Conservation (phyloP, 352 stramenopile species). For the Phytophthora aleatoria region DNA sequence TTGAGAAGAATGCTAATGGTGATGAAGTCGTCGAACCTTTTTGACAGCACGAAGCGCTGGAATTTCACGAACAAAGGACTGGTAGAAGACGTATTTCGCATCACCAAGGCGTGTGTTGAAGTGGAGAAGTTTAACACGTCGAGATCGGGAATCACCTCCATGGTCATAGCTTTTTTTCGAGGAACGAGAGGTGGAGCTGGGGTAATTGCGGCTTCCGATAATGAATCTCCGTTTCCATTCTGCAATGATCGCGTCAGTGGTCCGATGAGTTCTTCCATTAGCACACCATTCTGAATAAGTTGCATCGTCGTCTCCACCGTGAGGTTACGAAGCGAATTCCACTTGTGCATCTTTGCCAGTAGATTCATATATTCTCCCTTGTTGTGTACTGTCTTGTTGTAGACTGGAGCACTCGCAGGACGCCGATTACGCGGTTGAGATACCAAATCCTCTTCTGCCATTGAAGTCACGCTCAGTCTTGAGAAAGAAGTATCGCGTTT, state of each 20-base stretch:
- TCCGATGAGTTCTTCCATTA: conserved; percentile 53
- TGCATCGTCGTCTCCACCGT: conserved; percentile 70
- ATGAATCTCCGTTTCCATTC: conserved; percentile 3
- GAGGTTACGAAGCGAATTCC: conserved; percentile 58
- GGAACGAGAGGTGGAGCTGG: background rate
- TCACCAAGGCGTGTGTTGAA: conserved; percentile 36
- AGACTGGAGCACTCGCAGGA: conserved; percentile 21
- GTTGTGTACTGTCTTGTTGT: conserved; percentile 26
- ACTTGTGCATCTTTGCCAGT: conserved; percentile 49
- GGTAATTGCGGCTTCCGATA: conserved; percentile 1
- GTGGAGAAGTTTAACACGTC: conserved; percentile 26
- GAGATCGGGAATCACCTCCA: conserved; percentile 29
- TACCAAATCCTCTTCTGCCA: conserved; percentile 4
- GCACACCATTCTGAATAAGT: conserved; percentile 59
- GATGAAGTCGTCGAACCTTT: conserved; percentile 76
- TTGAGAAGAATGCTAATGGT: conserved; percentile 73
- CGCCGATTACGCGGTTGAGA: conserved; percentile 10
- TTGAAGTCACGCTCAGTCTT: conserved; percentile 10
- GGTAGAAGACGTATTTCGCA: conserved; percentile 22
- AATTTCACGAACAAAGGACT: conserved; percentile 34
- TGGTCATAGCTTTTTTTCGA: conserved; percentile 33
- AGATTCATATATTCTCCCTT: conserved; percentile 33
- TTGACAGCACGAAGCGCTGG: conserved; percentile 66
- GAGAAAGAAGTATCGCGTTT: conserved; percentile 18
- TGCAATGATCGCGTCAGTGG: conserved; percentile 34